A percentile compares a stretch with the other conserved stretches of the same genome.
Conservation (phyloP, 192 early-diverging fungal genomes). For the Coemansia sp. region DNA sequence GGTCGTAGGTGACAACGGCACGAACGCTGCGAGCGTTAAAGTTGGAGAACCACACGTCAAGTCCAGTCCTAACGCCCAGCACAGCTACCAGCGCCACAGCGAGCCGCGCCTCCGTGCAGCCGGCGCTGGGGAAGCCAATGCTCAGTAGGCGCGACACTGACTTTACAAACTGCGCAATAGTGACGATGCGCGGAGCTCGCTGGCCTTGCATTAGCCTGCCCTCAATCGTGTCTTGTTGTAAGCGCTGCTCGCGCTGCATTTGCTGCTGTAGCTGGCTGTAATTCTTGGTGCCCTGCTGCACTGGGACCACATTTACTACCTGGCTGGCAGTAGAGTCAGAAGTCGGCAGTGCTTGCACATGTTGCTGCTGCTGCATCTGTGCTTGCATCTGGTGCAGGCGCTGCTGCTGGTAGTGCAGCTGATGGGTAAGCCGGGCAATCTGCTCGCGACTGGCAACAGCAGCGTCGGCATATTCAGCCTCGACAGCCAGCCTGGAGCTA, state of each 20-base stretch:
- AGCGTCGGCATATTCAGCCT: not conserved
- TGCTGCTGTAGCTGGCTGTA: conserved; percentile 50
- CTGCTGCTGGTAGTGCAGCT: conserved; percentile 18
- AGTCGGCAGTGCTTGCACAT: not conserved
- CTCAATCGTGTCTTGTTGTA: conserved; percentile 38
- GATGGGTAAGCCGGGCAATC: not conserved
- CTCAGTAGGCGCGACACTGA: conserved; percentile 41
- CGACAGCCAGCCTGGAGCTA: not conserved
- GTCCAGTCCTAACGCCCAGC: conserved; percentile 42
- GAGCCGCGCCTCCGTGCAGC: conserved; percentile 48
- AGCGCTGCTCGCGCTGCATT: conserved; percentile 42
- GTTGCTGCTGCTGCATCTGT: conserved; percentile 19
- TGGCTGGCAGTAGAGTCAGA: conserved; percentile 7
- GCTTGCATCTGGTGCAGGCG: conserved; percentile 18
- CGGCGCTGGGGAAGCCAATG: conserved; percentile 41
- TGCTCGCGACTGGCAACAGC: conserved; percentile 1
- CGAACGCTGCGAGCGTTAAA: conserved; percentile 55
- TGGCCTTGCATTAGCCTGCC: conserved; percentile 24
- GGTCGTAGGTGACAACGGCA: conserved; percentile 48
- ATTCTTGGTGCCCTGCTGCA: conserved; percentile 33
- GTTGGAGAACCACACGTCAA: conserved; percentile 57
- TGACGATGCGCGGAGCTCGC: conserved; percentile 43
- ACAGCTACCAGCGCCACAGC: conserved; percentile 37
- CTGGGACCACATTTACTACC: conserved; percentile 46
- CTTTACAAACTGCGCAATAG: conserved; percentile 51